These are phyloP conservation scores for Fusarium sp. DNA, from an alignment of 2,329 filamentous ascomycete species.

Conservation along the genomic window DNA sequence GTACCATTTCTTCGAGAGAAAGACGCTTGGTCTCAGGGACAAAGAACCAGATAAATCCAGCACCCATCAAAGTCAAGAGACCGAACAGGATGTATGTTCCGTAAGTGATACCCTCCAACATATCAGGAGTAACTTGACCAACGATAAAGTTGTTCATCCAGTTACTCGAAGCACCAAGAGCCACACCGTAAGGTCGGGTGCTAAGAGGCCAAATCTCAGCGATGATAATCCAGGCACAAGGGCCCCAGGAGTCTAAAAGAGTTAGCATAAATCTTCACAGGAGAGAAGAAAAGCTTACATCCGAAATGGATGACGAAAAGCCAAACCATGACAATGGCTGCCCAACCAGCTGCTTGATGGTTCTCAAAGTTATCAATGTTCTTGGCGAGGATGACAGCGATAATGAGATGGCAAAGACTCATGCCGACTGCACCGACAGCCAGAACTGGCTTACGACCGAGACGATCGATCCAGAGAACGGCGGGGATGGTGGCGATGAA, in stretches of 20 bases:
- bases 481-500: constrained; percentile 74
- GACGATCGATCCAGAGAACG: constrained; percentile 72
- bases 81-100: constrained; percentile 80
- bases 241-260: constrained; percentile 71
- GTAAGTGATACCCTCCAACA: constrained; percentile 72
- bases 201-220: constrained; percentile 80
- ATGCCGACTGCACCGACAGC: constrained; percentile 75
- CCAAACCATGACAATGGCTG: constrained; percentile 75
- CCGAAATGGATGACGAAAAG: constrained; percentile 80
- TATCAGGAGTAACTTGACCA: constrained; percentile 75
- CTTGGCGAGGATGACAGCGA: constrained; percentile 74
- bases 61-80: constrained; percentile 70
- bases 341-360: constrained; percentile 72
- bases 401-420: constrained; percentile 76
- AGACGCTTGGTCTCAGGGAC: constrained; percentile 74
- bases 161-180: constrained; percentile 73
- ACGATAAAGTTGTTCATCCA: constrained; percentile 74
- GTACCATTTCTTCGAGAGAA: constrained; percentile 72
- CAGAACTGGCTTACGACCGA: constrained; percentile 72
- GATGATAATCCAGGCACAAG: constrained; percentile 79
- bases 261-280: background rate
- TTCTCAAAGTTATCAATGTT: constrained; percentile 71
- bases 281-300: constrained; percentile 46
- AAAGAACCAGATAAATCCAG: constrained; percentile 70
- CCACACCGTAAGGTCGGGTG: constrained; percentile 75